phyloP scores from a whole-genome alignment of 768 basidiomycete genomes.

The Trametopsis cervina region DNA sequence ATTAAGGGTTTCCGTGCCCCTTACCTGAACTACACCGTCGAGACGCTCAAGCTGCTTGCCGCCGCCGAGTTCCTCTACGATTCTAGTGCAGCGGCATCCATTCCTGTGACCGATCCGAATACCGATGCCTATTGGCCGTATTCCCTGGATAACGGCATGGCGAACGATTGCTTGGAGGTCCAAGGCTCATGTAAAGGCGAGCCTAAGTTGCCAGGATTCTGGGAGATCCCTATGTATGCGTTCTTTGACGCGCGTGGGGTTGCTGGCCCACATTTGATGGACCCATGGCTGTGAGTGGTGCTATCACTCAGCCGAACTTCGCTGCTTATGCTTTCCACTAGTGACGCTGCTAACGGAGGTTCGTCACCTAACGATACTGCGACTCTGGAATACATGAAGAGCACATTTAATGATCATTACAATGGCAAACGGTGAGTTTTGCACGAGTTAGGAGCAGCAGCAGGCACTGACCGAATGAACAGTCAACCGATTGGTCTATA shows the following conservation, averaged over 20 bases:
- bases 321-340: constrained; percentile 14
- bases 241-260: constrained; percentile 57
- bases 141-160: constrained; percentile 72
- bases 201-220: constrained; percentile 69
- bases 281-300: constrained; percentile 65
- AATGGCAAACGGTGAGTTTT: constrained; percentile 46
- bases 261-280: constrained; percentile 66
- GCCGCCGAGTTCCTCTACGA: constrained; percentile 65
- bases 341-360: constrained; percentile 50
- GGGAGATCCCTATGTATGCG: constrained; percentile 84
- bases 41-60: constrained; percentile 54
- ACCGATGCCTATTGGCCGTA: constrained; percentile 85
- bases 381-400: constrained; percentile 66
- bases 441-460: too few relatives aligned
- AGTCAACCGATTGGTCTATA: constrained; percentile 73
- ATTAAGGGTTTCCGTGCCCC: constrained; percentile 76
- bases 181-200: constrained; percentile 56
- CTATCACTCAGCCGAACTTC: neutral
- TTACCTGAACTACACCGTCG: constrained; percentile 56
- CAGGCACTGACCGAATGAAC: too few relatives aligned
- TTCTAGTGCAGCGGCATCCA: constrained; percentile 50
- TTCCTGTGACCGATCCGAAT: constrained; percentile 55
- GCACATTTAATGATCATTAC: constrained; percentile 70
- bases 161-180: constrained; percentile 64
- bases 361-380: constrained; percentile 47